Conservation (phyloP, 305 asterid genomes). For the Fraxinus latifolia region DNA sequence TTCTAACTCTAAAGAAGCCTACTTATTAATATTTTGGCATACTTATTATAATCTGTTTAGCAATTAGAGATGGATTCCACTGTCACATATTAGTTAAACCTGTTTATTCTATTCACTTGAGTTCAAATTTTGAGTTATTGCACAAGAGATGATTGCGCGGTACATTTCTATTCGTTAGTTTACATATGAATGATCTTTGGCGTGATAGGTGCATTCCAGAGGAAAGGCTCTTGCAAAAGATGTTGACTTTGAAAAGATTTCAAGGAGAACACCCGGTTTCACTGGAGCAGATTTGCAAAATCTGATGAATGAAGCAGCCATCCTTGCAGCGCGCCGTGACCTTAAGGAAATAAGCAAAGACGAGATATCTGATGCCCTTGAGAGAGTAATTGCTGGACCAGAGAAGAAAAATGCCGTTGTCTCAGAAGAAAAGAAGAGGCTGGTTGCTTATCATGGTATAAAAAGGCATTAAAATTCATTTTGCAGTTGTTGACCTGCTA, state of each 20-base stretch:
- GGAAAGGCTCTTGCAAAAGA: constrained; percentile 55
- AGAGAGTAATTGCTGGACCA: constrained; percentile 93
- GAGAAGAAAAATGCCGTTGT: constrained; percentile 97
- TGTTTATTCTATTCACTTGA: background rate
- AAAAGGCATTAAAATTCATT: background rate
- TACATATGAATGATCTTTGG: background rate
- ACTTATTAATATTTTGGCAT: background rate
- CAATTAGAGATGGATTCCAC: background rate
- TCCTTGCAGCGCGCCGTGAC: constrained; percentile 51
- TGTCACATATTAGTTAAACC: background rate
- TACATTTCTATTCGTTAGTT: background rate
- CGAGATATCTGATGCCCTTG: constrained; percentile 60
- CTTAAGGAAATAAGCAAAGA: constrained; percentile 53
- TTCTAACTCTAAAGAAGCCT: background rate
- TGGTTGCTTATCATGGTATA: constrained; percentile 86
- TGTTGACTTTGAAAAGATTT: constrained; percentile 49
- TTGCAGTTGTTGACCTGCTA: background rate
- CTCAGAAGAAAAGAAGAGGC: constrained; percentile 85
- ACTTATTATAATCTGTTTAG: background rate
- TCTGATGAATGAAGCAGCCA: constrained; percentile 53
- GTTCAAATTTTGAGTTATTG: background rate
- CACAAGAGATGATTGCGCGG: background rate
- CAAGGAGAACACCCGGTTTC: constrained; percentile 54
- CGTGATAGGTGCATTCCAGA: constrained; percentile 43
- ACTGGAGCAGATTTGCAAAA: constrained; percentile 54